Conservation (phyloP, 352 stramenopile genomes). For the Hyaloperonospora arabidopsidis region DNA sequence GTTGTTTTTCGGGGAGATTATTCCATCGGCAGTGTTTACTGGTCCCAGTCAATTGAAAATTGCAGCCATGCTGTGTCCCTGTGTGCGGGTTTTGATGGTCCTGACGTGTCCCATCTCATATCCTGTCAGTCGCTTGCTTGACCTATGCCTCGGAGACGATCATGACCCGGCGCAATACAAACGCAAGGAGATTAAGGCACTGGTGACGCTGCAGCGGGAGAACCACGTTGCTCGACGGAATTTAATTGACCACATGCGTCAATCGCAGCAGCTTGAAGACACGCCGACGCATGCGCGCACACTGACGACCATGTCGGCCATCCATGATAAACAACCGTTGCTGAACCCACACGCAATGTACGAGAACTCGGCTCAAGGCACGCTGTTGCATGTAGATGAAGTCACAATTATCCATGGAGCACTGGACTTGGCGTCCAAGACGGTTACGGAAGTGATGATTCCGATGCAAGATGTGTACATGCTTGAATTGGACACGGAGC, state of each 20-base stretch:
- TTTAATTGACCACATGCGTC: slow-evolving; percentile 33
- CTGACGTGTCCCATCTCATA: slow-evolving; percentile 85
- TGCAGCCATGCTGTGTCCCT: slow-evolving; percentile 67
- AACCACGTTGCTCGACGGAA: slow-evolving; percentile 32
- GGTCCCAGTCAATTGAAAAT: slow-evolving; percentile 80
- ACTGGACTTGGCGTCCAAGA: slow-evolving; percentile 82
- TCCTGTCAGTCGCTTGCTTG: slow-evolving; percentile 87
- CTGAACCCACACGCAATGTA: slow-evolving; percentile 32
- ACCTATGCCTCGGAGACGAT: slow-evolving; percentile 80
- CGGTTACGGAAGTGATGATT: slow-evolving; percentile 84
- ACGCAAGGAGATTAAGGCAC: slow-evolving; percentile 82
- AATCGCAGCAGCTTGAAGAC: slow-evolving; percentile 23
- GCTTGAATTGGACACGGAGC: slow-evolving; percentile 67
- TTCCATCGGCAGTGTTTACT: slow-evolving; percentile 82
- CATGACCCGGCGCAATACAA: slow-evolving; percentile 80
- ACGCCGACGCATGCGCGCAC: slow-evolving; percentile 14
- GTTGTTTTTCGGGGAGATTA: slow-evolving; percentile 94
- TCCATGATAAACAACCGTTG: slow-evolving; percentile 25
- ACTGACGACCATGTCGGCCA: slow-evolving; percentile 25
- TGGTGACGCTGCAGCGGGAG: slow-evolving; percentile 73
- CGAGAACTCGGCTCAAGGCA: slow-evolving; percentile 43
- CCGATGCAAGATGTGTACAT: slow-evolving; percentile 82
- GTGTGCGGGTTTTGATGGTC: slow-evolving; percentile 84
- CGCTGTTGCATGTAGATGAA: slow-evolving; percentile 74
- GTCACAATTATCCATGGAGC: slow-evolving; percentile 90